Percentiles rank a stretch among this genome's conserved stretches.
phyloP scores from a whole-genome alignment of 139 green algal genomes.

The Coccomyxa sp. region DNA sequence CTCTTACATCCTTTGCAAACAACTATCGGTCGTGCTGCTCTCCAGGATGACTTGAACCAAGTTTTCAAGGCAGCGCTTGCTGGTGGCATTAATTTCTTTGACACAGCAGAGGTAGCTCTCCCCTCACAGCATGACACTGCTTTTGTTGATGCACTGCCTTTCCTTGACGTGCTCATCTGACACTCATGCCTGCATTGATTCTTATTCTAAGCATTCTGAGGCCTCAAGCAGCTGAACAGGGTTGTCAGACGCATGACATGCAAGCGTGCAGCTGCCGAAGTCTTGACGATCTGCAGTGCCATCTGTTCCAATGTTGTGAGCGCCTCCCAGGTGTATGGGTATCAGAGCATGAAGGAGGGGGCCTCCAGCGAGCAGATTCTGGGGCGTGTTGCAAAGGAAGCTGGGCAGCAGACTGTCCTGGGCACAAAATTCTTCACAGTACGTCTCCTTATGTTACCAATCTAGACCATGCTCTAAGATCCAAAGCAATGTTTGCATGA shows the following conservation, averaged over 20 bases:
- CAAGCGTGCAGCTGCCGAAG: too few species aligned
- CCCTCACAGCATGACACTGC: background rate
- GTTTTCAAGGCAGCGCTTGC: constrained; percentile 25
- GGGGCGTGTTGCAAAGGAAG: constrained; percentile 16
- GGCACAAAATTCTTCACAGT: constrained; percentile 57
- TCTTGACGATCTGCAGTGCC: too few species aligned
- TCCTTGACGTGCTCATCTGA: background rate
- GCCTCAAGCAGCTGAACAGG: too few species aligned
- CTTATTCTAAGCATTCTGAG: background rate
- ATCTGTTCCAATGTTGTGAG: background rate
- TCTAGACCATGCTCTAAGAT: too few species aligned
- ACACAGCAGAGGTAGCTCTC: constrained; percentile 55
- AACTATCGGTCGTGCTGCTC: too few species aligned
- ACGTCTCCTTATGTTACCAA: too few species aligned
- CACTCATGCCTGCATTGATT: background rate
- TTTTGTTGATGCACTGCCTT: background rate
- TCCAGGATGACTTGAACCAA: constrained; percentile 27
- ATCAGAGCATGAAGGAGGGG: constrained; percentile 36
- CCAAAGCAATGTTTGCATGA: too few species aligned
- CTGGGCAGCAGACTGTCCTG: background rate
- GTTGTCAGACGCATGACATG: too few species aligned
- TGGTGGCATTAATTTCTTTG: constrained; percentile 56
- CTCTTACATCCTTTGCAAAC: too few species aligned
- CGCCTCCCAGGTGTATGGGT: constrained; percentile 55
- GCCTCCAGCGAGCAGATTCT: constrained; percentile 40